phyloP scores from a whole-genome alignment of 2,329 filamentous ascomycete genomes.

The Cytospora chrysosperma region DNA sequence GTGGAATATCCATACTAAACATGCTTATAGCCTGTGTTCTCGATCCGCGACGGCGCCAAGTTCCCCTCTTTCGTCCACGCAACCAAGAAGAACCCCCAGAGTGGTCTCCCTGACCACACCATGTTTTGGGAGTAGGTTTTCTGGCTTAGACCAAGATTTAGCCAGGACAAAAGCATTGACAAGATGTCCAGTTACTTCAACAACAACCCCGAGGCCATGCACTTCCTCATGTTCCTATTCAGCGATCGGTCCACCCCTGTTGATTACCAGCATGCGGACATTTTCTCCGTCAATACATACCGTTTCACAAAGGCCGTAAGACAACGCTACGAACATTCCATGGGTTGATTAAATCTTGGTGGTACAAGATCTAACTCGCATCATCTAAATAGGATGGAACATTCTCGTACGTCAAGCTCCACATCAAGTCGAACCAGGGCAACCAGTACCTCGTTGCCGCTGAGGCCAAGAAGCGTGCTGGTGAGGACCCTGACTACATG shows the following conservation, averaged over 20 bases:
- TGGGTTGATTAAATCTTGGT: neutral
- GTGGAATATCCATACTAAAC: neutral
- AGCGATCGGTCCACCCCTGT: conserved; percentile 48
- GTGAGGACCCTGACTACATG: conserved; percentile 46
- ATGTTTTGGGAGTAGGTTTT: conserved; percentile 34
- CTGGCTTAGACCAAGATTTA: too few species aligned
- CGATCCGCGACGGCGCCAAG: conserved; percentile 47
- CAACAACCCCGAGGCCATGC: conserved; percentile 47
- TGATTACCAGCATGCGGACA: conserved; percentile 46
- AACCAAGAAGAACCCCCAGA: conserved; percentile 10
- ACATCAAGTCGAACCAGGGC: conserved; percentile 23
- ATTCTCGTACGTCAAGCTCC: conserved; percentile 23
- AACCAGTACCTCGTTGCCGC: conserved; percentile 4
- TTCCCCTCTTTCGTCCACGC: conserved; percentile 40
- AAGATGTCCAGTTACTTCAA: conserved; percentile 21
- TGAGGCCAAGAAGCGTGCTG: conserved; percentile 14
- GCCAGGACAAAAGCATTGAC: neutral
- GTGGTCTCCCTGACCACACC: conserved; percentile 3
- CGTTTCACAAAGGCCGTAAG: conserved; percentile 40
- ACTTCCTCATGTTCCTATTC: conserved; percentile 53
- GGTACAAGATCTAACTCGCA: neutral
- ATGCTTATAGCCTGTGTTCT: conserved; percentile 39
- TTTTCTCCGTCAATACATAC: conserved; percentile 49
- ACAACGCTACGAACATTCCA: neutral
- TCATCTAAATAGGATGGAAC: conserved; percentile 17